Percentiles rank a stretch among this genome's conserved stretches.
Conservation (phyloP, 768 basidiomycete species). For the Rhizopogon salebrosus region DNA sequence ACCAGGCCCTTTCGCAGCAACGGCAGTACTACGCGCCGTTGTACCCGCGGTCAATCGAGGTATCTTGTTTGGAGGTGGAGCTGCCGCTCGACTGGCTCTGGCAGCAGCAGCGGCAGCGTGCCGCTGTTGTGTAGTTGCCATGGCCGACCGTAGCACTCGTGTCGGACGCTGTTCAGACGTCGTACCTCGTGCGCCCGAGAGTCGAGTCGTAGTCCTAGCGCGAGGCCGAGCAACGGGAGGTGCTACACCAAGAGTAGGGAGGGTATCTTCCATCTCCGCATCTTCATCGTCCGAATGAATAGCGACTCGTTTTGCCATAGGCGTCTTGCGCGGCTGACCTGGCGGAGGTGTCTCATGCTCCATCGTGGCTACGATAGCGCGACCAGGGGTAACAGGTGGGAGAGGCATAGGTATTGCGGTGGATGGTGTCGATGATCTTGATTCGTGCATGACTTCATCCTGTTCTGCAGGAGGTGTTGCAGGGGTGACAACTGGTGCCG, state of each 20-base stretch:
- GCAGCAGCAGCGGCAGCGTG: slow-evolving; percentile 36
- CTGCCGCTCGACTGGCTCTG: slow-evolving; percentile 34
- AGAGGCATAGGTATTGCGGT: slow-evolving; percentile 26
- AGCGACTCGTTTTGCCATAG: slow-evolving; percentile 64
- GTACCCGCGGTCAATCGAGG: slow-evolving; percentile 56
- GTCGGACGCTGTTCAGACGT: slow-evolving; percentile 70
- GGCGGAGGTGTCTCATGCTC: slow-evolving; percentile 71
- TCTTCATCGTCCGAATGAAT: slow-evolving; percentile 67
- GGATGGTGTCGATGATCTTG: slow-evolving; percentile 33
- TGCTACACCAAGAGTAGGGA: slow-evolving; percentile 56
- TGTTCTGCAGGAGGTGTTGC: slow-evolving; percentile 78
- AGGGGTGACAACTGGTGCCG: slow-evolving; percentile 56
- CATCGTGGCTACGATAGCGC: slow-evolving; percentile 62
- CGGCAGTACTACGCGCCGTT: slow-evolving; percentile 44
- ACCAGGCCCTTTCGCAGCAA: slow-evolving; percentile 28
- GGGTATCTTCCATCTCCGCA: slow-evolving; percentile 50
- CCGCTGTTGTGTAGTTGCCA: slow-evolving; percentile 48
- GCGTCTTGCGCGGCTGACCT: slow-evolving; percentile 86
- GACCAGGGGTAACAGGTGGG: slow-evolving; percentile 79
- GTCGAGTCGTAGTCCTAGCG: slow-evolving; percentile 32
- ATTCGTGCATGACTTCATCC: slow-evolving; percentile 55
- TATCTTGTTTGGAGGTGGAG: slow-evolving; percentile 59
- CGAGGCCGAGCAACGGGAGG: slow-evolving; percentile 33
- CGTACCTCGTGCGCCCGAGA: slow-evolving; percentile 43
- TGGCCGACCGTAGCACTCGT: slow-evolving; percentile 70